phyloP scores from a whole-genome alignment of 805 yeast genomes.

The Candida mattraensis region DNA sequence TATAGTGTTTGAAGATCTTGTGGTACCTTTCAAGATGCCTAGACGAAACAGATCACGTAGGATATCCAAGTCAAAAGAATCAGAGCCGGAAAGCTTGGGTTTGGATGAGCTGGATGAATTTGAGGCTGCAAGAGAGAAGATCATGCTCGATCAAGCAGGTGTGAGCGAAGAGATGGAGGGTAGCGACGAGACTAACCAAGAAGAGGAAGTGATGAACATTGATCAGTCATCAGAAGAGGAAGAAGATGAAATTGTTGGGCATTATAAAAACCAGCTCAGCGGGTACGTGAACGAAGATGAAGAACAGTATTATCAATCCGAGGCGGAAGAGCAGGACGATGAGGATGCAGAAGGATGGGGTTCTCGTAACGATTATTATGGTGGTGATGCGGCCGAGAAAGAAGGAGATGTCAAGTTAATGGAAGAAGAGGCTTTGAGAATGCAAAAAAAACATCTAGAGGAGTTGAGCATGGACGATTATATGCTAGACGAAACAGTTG shows the following conservation, averaged over 20 bases:
- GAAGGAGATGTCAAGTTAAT: conserved; percentile 75
- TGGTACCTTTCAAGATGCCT: no score
- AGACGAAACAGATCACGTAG: no score
- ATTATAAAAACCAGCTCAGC: conserved; percentile 27
- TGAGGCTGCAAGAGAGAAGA: conserved; percentile 56
- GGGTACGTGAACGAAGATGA: conserved; percentile 51
- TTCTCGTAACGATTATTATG: conserved; percentile 53
- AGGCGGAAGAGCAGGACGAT: conserved; percentile 30
- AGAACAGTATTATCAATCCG: conserved; percentile 41
- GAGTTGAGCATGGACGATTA: conserved; percentile 75
- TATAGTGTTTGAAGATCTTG: no score
- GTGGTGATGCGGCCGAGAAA: conserved; percentile 67
- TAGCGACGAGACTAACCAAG: conserved; percentile 36
- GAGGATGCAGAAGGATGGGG: conserved; percentile 39
- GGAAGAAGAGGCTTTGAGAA: conserved; percentile 84
- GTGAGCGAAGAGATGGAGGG: conserved; percentile 27
- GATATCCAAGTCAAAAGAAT: no score
- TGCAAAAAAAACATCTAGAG: conserved; percentile 76
- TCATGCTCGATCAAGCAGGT: conserved; percentile 58
- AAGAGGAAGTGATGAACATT: conserved; percentile 34
- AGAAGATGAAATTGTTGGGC: conserved; percentile 45
- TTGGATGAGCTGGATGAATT: conserved; percentile 70
- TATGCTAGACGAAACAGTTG: conserved; percentile 74
- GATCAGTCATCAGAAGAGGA: conserved; percentile 49
- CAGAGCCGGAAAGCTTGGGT: conserved; percentile 31